Conservation (phyloP, 2,329 filamentous ascomycete genomes). For the Mycosphaerelloides madeirae region DNA sequence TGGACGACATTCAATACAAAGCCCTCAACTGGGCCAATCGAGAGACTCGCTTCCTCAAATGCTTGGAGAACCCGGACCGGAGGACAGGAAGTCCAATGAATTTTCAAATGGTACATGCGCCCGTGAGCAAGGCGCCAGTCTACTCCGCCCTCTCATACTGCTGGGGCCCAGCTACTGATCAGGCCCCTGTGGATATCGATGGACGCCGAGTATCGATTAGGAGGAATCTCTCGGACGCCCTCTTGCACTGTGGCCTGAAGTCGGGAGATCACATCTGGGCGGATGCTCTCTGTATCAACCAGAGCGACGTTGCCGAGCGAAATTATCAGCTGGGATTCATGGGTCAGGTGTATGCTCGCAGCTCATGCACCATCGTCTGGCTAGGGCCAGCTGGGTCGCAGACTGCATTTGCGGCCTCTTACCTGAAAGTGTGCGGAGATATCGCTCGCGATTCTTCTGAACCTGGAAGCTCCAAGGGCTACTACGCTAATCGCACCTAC, state of each 20-base stretch:
- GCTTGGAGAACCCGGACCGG: not conserved
- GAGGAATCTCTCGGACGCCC: not conserved
- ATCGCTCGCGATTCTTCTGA: not conserved
- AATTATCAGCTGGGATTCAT: slow-evolving; percentile 1
- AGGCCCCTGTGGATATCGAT: not conserved
- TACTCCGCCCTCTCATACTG: slow-evolving; percentile 1
- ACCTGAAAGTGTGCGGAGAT: not conserved
- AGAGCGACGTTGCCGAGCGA: not conserved
- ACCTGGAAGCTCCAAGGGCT: no score
- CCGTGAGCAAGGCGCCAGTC: not conserved
- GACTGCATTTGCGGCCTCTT: not conserved
- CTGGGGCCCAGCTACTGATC: not conserved
- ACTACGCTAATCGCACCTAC: not conserved
- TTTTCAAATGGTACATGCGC: not conserved
- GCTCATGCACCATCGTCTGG: not conserved
- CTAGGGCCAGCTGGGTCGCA: not conserved
- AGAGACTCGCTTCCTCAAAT: not conserved
- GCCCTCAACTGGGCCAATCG: not conserved
- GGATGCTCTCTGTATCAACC: slow-evolving; percentile 3
- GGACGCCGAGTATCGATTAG: not conserved
- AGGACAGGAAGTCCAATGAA: not conserved
- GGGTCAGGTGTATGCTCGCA: not conserved
- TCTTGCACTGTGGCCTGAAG: not conserved
- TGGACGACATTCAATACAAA: not conserved
- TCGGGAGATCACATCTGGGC: not conserved